Conservation (phyloP, 371 early-diverging fungal species). For the Mucor sp. region DNA sequence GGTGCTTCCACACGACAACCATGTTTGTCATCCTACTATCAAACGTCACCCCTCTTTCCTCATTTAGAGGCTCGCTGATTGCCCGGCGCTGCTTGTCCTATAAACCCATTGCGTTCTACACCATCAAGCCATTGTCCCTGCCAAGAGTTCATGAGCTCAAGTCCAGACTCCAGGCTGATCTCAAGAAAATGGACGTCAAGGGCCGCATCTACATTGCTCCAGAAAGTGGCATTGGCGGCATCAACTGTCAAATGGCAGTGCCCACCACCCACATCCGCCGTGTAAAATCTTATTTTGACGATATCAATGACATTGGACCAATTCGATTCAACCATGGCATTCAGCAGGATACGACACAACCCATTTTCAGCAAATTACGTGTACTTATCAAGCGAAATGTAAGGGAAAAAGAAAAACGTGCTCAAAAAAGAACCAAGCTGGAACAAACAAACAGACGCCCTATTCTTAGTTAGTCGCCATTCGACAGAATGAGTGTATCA, state of each 20-base stretch:
- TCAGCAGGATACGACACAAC: constrained; percentile 46
- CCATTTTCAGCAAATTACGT: constrained; percentile 65
- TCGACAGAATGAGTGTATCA: constrained; percentile 32
- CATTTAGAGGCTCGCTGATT: background rate
- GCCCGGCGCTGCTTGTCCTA: constrained; percentile 7
- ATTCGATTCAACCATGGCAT: constrained; percentile 67
- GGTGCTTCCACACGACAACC: constrained; percentile 2
- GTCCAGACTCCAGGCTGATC: constrained; percentile 23
- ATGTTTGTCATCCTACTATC: background rate
- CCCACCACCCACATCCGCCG: constrained; percentile 45
- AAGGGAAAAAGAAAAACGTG: constrained; percentile 5
- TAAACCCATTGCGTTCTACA: constrained; percentile 40
- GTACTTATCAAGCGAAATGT: constrained; percentile 66
- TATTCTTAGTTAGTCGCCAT: constrained; percentile 55
- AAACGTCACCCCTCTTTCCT: constrained; percentile 5
- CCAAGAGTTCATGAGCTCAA: constrained; percentile 19
- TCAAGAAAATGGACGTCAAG: constrained; percentile 52
- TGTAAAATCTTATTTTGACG: constrained; percentile 48
- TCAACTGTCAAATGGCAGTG: constrained; percentile 78
- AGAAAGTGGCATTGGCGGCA: constrained; percentile 56
- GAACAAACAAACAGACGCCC: background rate
- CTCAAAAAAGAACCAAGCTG: background rate
- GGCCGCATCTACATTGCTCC: constrained; percentile 75
- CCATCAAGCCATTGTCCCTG: constrained; percentile 22
- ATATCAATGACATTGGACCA: constrained; percentile 21